Evolutionary conservation across 768 basidiomycete genomes (phyloP).

Genomic region (Calocybe cyanea): DNA sequence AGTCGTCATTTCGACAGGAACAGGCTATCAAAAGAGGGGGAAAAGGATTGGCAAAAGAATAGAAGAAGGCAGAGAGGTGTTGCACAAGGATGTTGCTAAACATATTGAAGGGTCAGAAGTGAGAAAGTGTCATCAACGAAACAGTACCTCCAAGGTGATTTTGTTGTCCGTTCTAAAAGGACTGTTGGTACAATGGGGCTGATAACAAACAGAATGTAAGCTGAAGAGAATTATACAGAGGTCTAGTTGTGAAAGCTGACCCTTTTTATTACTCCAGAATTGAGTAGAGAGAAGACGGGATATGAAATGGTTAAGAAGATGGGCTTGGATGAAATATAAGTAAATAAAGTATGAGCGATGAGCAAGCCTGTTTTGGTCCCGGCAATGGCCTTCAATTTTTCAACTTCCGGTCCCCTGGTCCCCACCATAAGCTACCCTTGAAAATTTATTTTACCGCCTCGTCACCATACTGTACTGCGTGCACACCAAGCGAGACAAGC

Average conservation of each 20-base stretch:
- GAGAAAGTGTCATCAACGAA: constrained; percentile 20
- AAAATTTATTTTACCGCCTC: constrained; percentile 25
- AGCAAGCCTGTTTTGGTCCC: constrained; percentile 41
- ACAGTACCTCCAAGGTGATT: constrained; percentile 63
- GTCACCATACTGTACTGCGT: too few relatives aligned
- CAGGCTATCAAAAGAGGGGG: constrained; percentile 57
- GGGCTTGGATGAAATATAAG: constrained; percentile 39
- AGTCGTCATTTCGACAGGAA: constrained; percentile 63
- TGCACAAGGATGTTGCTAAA: constrained; percentile 64
- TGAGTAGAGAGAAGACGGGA: constrained; percentile 27
- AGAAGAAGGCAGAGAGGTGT: constrained; percentile 50
- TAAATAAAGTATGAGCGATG: constrained; percentile 42
- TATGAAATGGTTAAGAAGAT: constrained; percentile 30
- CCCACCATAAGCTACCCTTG: constrained; percentile 26
- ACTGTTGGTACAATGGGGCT: constrained; percentile 80
- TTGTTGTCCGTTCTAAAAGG: constrained; percentile 73
- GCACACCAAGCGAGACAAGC: not conserved
- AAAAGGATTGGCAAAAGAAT: constrained; percentile 44
- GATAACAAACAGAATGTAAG: constrained; percentile 29
- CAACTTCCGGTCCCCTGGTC: constrained; percentile 43
- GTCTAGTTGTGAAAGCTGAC: constrained; percentile 27
- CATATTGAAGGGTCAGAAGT: constrained; percentile 13
- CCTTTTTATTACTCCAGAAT: constrained; percentile 46
- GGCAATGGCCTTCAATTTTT: constrained; percentile 50
- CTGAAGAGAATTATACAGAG: constrained; percentile 17